Conservation (phyloP, 495 filamentous ascomycete genomes). For the Aspergillus incahuasiensis region DNA sequence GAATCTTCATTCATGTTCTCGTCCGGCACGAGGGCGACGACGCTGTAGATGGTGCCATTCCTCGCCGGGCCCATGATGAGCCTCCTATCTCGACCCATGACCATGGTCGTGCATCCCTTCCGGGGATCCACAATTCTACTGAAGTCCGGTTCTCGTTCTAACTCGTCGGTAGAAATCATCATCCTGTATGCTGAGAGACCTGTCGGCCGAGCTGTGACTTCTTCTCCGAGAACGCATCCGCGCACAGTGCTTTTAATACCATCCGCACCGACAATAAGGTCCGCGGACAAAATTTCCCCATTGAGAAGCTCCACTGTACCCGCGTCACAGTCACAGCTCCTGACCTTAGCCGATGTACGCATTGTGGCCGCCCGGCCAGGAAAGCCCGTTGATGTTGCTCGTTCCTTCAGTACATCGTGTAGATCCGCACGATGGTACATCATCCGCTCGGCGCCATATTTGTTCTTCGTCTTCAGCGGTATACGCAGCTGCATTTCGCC, state of each 20-base stretch:
- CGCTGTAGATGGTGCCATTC: conserved; percentile 6
- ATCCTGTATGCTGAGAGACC: conserved; percentile 13
- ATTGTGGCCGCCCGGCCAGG: conserved; percentile 18
- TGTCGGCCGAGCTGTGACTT: neutral
- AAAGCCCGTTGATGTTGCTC: conserved; percentile 13
- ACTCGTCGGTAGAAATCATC: conserved; percentile 4
- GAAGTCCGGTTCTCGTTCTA: conserved; percentile 1
- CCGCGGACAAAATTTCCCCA: conserved; percentile 18
- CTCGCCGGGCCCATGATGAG: conserved; percentile 15
- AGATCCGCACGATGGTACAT: conserved; percentile 28
- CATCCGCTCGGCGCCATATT: conserved; percentile 25
- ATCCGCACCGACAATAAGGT: conserved; percentile 47
- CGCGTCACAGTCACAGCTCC: conserved; percentile 13
- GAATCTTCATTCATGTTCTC: conserved; percentile 8
- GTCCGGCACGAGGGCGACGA: conserved; percentile 13
- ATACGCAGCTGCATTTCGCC: conserved; percentile 19
- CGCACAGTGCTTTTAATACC: conserved; percentile 28
- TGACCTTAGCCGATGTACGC: conserved; percentile 15
- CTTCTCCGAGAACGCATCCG: neutral
- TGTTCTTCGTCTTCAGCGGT: conserved; percentile 14
- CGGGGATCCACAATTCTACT: conserved; percentile 2
- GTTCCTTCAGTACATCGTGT: conserved; percentile 19
- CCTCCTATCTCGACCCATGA: conserved; percentile 3
- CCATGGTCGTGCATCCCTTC: conserved; percentile 8
- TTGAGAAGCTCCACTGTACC: conserved; percentile 23